Evolutionary conservation across 306 rosid species (phyloP), one percentile per base, ranked within the genome.

Genomic region (Abrus precatorius): DNA sequence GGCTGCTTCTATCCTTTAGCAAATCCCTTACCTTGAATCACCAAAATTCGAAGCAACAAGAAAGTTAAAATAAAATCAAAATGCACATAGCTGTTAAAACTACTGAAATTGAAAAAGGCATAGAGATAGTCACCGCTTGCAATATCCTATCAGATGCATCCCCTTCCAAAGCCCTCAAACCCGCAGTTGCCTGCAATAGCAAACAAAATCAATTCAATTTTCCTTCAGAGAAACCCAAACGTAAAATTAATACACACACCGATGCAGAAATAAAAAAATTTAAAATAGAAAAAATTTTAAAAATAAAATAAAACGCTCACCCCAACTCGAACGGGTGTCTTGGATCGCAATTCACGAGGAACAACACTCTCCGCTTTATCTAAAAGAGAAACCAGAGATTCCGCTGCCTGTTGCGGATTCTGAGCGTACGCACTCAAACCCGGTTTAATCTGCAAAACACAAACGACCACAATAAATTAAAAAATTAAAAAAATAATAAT

Each of bases 241-340:
- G 30, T 54, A 48, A 64, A 66, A 63, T 36, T 62, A 55, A 65
- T 12, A 62, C 68, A 48, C 65, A 72, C 44, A 40, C 41, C 14
- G 3, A 76, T 29, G 47, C 50, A 73, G 9, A 60, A 43, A 47
- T 32, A 9, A 27, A 27, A 64, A 9, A 13, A 41, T 9, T 20
- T 20, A 20, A 20, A 20, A 20, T 20, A 20, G 20, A 20, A 20
- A 20, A 20, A 20, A 20, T 20, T 20, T 10, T 61, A 34, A 34
- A 12, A 40, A 32, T 7, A 49, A 73, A 10, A 27, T 27, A 33
- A 40, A 60, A 40, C 5, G 82, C 97, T 1, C 44, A 93, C 97
- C 89, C 99, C 99, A 83, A 96, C 98, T 67, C 99, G 89, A 85
- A 96, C 99, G 2, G 91, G 98, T 43, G 99, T 93, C 81, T 80